Evolutionary conservation across 306 rosid species (phyloP).

Genomic region (Luffa acutangula): DNA sequence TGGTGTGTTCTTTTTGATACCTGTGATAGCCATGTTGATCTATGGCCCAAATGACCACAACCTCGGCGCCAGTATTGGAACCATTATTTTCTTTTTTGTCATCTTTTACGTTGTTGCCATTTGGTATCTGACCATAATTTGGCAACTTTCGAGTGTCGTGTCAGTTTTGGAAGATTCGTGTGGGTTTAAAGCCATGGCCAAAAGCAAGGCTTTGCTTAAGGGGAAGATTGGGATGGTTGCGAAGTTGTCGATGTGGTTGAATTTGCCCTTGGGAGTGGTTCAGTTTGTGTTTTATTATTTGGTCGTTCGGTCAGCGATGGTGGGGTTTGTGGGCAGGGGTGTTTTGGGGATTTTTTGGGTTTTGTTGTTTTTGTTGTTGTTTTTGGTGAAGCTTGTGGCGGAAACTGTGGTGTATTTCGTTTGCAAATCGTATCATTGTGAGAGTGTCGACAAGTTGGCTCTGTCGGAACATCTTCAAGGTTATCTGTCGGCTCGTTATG

Average conservation of each 20-base stretch:
- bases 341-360: constrained; percentile 27
- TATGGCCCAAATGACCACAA: background rate
- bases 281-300: background rate
- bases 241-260: background rate
- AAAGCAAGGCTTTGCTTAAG: constrained; percentile 39
- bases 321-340: constrained; percentile 26
- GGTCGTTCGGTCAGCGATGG: background rate
- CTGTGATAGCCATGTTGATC: constrained; percentile 21
- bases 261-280: background rate
- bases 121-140: constrained; percentile 32
- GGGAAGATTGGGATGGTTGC: constrained; percentile 42
- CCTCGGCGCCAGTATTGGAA: background rate
- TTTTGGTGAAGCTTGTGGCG: constrained; percentile 35
- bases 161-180: constrained; percentile 46
- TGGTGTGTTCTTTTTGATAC: constrained; percentile 36
- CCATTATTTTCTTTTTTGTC: background rate
- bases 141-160: constrained; percentile 66
- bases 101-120: constrained; percentile 23
- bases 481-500: constrained; percentile 26
- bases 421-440: constrained; percentile 69
- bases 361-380: constrained; percentile 20
- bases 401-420: constrained; percentile 70
- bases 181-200: constrained; percentile 57
- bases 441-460: constrained; percentile 53
- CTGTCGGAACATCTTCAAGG: constrained; percentile 47